Base-by-base conservation (phyloP, 306 rosid species). In the Vigna hirtella region DNA sequence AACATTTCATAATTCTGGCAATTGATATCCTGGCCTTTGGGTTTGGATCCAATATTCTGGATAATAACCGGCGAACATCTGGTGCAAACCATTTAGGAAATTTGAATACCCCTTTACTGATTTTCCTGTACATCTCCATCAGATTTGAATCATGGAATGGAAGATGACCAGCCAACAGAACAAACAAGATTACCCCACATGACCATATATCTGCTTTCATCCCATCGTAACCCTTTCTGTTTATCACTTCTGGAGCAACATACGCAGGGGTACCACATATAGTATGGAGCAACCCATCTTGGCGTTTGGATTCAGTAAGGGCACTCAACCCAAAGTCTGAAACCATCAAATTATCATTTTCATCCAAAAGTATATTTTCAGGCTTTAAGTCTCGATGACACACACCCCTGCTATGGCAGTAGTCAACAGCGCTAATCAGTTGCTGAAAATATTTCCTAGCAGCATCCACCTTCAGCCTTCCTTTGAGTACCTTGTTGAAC, bases 181-280 rank as follows among this genome's bases (percentile, higher is more conserved):
- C 99, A 69, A 28, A 96, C 82, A 96, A 83, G 85, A 96, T 79
- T 86, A 96, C 99, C 68, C 99, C 99, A 42, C 97, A 93, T 1
- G 99, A 96, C 99, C 99, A 96, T 72, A 93, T 89, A 86, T 96
- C 99, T 58, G 99, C 93, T 86, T 93, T 96, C 64, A 74, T 5
- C 34, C 99, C 99, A 70, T 93, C 98, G 58, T 96, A 96, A 32
- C 98, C 99, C 71, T 67, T 90, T 83, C 99, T 80, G 86, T 74
- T 89, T 51, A 96, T 93, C 61, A 96, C 92, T 86, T 96, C 99
- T 4, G 99, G 97, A 66, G 98, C 88, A 80, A 93, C 98, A 58
- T 96, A 96, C 14, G 99, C 94, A 66, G 98, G 99, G 12, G 99
- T 96, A 49, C 99, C 99, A 77, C 99, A 96, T 34, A 92, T 93